Base-by-base conservation (phyloP, 2,329 filamentous ascomycete species). In the Tolypocladium ophioglossoides region DNA sequence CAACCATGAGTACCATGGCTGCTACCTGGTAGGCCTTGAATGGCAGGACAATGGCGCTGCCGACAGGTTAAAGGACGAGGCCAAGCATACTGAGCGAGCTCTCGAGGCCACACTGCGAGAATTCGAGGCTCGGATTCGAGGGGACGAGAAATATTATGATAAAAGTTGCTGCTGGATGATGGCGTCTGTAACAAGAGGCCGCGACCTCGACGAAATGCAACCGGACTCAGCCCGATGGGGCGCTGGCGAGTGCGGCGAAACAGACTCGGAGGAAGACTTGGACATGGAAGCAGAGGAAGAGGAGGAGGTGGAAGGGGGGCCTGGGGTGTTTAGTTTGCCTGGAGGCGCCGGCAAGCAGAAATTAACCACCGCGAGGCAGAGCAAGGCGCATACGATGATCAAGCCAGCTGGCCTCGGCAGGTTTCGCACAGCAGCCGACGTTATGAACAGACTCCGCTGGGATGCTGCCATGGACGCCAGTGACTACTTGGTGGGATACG, bases 1-100 rank as follows among this genome's bases (percentile, higher is more conserved):
- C 0, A 64, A 60, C 16, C 57, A 64, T 1, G 80, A 85, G 56
- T 83, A 82, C 57, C 74, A 82, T 39, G 80, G 80, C 3, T 81
- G 74, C 57, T 86, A 86, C 62, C 72, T 87, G 2, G 73, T 86
- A 22, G 84, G 84, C 0, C 69, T 87, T 14, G 71, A 74, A 12
- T 66, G 64, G 62, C 60, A 60, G 34, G 64, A 66, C 52, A 56
- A 57, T 9, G 54, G 58, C 4, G 57, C 60, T 7, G 53, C 61
- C 16, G 53, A 57, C 2, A 64, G 65, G 55, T 59, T 62, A 2
- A 72, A 67, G 52, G 71, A 78, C 5, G 73, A 78, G 20, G 66
- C 72, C 12, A 71, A 71, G 51, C 56, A 68, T 4, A 69, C 73
- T 2, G 68, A 76, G 3, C 71, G 69, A 30, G 68, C 70, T 2